Conservation (phyloP, 257 asterid genomes). For the Forsythia suspensa region DNA sequence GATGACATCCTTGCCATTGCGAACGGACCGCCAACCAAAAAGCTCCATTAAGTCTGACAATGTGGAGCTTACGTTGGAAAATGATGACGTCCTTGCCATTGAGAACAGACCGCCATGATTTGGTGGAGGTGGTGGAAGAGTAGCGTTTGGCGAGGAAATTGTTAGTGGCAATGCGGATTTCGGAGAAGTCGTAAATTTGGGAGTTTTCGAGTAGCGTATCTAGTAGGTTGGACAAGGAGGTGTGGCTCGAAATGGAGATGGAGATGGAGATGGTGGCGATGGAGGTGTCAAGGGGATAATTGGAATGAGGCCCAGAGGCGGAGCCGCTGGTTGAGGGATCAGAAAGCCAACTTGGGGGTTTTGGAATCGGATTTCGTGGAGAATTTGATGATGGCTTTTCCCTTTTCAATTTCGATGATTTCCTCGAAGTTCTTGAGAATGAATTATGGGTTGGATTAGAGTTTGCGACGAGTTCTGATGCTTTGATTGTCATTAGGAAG, state of each 20-base stretch:
- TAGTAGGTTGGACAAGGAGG: constrained; percentile 61
- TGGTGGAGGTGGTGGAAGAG: constrained; percentile 74
- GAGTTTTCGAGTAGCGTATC: constrained; percentile 59
- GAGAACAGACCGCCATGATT: constrained; percentile 80
- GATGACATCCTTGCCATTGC: no score
- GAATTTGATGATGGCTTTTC: constrained; percentile 24
- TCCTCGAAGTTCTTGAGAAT: constrained; percentile 13
- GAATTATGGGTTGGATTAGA: constrained; percentile 11
- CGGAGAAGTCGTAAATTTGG: constrained; percentile 68
- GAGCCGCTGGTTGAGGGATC: constrained; percentile 16
- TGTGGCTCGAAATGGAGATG: constrained; percentile 47
- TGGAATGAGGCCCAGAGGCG: constrained; percentile 26
- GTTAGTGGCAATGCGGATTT: constrained; percentile 86
- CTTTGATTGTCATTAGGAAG: constrained; percentile 36
- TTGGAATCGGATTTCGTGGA: constrained; percentile 20
- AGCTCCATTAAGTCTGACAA: no score
- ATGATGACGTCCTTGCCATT: constrained; percentile 62
- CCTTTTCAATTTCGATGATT: constrained; percentile 8
- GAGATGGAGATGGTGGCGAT: constrained; percentile 38
- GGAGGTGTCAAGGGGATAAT: constrained; percentile 50
- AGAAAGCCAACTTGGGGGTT: constrained; percentile 4
- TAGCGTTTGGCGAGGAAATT: constrained; percentile 74
- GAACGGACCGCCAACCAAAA: no score
- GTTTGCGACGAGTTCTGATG: constrained; percentile 31
- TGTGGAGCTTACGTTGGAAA: constrained; percentile 68